Conservation (phyloP, 2,329 filamentous ascomycete species). For the Colletotrichum incanum region DNA sequence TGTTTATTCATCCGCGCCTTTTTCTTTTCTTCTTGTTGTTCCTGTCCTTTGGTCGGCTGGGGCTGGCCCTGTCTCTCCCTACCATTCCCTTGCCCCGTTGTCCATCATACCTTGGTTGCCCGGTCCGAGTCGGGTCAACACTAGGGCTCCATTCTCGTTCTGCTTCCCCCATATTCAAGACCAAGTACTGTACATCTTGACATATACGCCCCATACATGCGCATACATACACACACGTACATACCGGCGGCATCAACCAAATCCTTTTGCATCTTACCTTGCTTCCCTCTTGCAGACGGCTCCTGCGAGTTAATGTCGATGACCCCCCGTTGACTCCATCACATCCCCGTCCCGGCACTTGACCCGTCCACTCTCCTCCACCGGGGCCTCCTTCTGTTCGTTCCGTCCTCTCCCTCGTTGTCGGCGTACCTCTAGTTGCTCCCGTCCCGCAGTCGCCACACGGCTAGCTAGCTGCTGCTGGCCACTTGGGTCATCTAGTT, state of each 20-base stretch:
- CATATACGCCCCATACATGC: neutral
- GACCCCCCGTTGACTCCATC: constrained; percentile 30
- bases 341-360: constrained; percentile 31
- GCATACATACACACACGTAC: constrained; percentile 16
- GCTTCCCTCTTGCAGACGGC: constrained; percentile 33
- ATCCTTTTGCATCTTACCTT: constrained; percentile 32
- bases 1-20: constrained; percentile 1
- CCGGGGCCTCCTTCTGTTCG: constrained; percentile 21
- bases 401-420: constrained; percentile 18
- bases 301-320: constrained; percentile 38
- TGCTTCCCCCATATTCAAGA: constrained; percentile 2
- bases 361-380: constrained; percentile 26
- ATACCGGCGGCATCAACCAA: constrained; percentile 29
- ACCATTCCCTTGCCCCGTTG: constrained; percentile 9
- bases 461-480: constrained; percentile 33
- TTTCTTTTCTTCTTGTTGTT: constrained; percentile 7
- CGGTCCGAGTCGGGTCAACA: constrained; percentile 31
- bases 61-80: constrained; percentile 9
- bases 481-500: constrained; percentile 36
- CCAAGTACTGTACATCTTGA: constrained; percentile 10
- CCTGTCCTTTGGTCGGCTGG: constrained; percentile 2
- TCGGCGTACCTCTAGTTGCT: constrained; percentile 23
- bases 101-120: constrained; percentile 14
- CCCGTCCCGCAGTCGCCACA: constrained; percentile 37
- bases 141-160: constrained; percentile 21